These are phyloP conservation scores for Leccinellum luteum DNA, from an alignment of 768 basidiomycete species.

Conservation along the genomic window DNA sequence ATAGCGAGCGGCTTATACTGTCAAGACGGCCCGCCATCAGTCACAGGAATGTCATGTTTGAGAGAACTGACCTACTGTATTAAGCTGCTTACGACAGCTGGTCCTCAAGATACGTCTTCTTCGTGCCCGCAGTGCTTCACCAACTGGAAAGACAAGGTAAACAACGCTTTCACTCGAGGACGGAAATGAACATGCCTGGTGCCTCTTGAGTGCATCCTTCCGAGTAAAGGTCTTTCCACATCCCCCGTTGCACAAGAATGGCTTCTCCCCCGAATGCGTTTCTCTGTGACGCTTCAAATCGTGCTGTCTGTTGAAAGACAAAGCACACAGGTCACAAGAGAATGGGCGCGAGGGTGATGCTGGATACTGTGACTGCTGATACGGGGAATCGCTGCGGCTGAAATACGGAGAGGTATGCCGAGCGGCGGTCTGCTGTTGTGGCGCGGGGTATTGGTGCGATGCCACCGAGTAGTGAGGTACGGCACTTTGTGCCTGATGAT, in stretches of 20 bases:
- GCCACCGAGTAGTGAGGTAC: slow-evolving; percentile 31
- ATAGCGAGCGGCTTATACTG: slow-evolving; percentile 20
- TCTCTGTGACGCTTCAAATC: slow-evolving; percentile 83
- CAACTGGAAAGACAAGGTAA: slow-evolving; percentile 43
- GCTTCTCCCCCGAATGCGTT: slow-evolving; percentile 84
- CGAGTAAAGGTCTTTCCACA: slow-evolving; percentile 87
- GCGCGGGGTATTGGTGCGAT: slow-evolving; percentile 29
- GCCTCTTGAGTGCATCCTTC: slow-evolving; percentile 83
- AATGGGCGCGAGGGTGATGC: slow-evolving; percentile 62
- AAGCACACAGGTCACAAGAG: slow-evolving; percentile 67
- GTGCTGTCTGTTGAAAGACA: slow-evolving; percentile 85
- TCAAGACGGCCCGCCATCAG: slow-evolving; percentile 17
- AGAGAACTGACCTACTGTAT: slow-evolving; percentile 14
- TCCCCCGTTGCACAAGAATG: slow-evolving; percentile 77
- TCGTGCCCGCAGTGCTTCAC: slow-evolving; percentile 78
- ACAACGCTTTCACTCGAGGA: slow-evolving; percentile 7
- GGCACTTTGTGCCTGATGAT: slow-evolving; percentile 34
- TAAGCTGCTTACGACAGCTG: slow-evolving; percentile 16
- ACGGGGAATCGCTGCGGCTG: slow-evolving; percentile 28
- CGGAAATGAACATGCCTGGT: slow-evolving; percentile 54
- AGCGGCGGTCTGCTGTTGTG: slow-evolving; percentile 17
- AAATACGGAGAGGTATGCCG: slow-evolving; percentile 35
- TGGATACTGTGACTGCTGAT: slow-evolving; percentile 45
- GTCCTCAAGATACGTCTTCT: slow-evolving; percentile 41
- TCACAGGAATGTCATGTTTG: slow-evolving; percentile 12